These are phyloP conservation scores for Camelina laxa DNA, from an alignment of 345 rosid species.

Conservation along the genomic window DNA sequence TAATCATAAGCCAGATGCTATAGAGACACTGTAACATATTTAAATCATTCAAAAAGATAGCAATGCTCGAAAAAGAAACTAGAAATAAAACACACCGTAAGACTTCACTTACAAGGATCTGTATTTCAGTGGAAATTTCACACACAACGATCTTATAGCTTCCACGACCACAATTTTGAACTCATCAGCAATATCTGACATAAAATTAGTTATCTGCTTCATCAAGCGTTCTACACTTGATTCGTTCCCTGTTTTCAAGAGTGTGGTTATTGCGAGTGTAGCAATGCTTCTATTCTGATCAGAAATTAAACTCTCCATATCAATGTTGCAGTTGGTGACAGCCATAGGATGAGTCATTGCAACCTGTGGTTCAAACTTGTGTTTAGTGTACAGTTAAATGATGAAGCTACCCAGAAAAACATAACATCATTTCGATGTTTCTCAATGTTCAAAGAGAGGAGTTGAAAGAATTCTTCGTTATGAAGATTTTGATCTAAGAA, in stretches of 20 bases:
- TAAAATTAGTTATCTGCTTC: conserved; percentile 98
- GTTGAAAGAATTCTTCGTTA: background rate
- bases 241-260: conserved; percentile 97
- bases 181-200: conserved; percentile 99
- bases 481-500: conserved; percentile 13
- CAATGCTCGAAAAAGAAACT: conserved; percentile 22
- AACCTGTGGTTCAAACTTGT: conserved; percentile 58
- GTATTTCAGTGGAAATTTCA: conserved; percentile 95
- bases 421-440: background rate
- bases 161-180: conserved; percentile 99
- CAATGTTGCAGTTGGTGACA: conserved; percentile 97
- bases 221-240: conserved; percentile 96
- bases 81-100: conserved; percentile 6
- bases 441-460: conserved; percentile 2
- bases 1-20: conserved; percentile 19
- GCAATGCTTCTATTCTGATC: conserved; percentile 99
- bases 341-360: conserved; percentile 99
- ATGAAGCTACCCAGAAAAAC: conserved; percentile 16
- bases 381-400: conserved; percentile 30
- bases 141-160: conserved; percentile 94
- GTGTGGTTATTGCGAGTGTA: conserved; percentile 97
- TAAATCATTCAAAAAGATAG: background rate
- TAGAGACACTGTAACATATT: background rate
- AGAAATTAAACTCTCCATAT: conserved; percentile 97
- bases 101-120: conserved; percentile 79